Base-by-base conservation (phyloP, 2,329 filamentous ascomycete genomes). In the Pyrenophora seminiperda region DNA sequence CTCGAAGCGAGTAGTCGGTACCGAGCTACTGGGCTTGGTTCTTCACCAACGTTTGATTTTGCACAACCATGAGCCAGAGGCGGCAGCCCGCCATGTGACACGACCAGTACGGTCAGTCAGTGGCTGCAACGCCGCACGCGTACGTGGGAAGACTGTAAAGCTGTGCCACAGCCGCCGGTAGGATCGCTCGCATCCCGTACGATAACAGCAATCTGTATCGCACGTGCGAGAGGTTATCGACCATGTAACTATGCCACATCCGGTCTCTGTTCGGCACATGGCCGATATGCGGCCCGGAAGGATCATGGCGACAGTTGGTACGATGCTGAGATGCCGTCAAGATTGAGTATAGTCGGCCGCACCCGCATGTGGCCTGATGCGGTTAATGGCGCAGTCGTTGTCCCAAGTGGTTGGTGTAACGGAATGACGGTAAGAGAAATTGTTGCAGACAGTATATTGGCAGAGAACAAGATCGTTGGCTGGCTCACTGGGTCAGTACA, bases 151-250 rank as follows among this genome's bases (percentile, higher is more conserved):
- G 22, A 38, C n/a, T 20, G 15, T 13, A 27, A 18, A 24, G 33
- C 51, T 47, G 47, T 41, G 51, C 47, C 51, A 51, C 51, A 57
- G 44, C 51, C 34, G 43, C 45, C 18, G 40, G 31, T 32, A 30
- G 48, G 5, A 11, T 42, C 36, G 5, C 14, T 42, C 36, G 30
- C 22, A 34, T 17, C 29, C 37, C 30, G 19, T 10, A 22, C 17
- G 9, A 6, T 29, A n/a, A 36, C 18, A 19, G 18, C 34, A 22
- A 19, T 15, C 19, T 19, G 27, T 20, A 29, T 36, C 11, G 31
- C 9, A 20, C 22, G 15, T 22, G 32, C 29, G 17, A 41, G 22
- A 36, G 18, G n/a, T 15, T 1, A 27, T 9, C 24, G 22, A 31
- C 15, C n/a, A 15, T 14, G 19, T 36, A 36, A 19, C 11, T 36